Percentiles rank a stretch among this genome's conserved stretches.
Evolutionary conservation across 148 eudicot species (phyloP).

Genomic region (Fagopyrum homotropicum): DNA sequence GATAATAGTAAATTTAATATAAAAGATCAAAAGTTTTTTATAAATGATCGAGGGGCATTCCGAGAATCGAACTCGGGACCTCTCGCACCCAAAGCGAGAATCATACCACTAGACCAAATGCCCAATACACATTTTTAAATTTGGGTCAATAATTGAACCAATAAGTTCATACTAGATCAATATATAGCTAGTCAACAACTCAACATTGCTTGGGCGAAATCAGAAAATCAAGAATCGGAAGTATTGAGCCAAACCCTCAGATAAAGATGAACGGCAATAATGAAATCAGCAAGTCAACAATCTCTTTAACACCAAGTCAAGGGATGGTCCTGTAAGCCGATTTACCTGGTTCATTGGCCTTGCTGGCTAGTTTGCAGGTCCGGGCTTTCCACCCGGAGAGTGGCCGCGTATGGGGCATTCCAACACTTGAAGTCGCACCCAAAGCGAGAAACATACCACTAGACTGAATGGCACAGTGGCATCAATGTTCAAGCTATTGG

Average conservation of each 20-base stretch:
- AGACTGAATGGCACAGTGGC: no score
- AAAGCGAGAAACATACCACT: no score
- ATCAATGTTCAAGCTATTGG: no score
- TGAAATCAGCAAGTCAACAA: neutral
- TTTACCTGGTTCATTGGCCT: no score
- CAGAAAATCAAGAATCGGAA: neutral
- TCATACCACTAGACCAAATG: slow-evolving; percentile 83
- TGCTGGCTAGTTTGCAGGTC: no score
- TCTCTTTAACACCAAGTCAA: neutral
- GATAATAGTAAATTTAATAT: no score
- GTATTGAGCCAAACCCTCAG: neutral
- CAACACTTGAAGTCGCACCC: no score
- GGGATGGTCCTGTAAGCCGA: neutral
- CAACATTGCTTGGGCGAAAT: neutral
- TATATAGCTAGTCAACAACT: no score
- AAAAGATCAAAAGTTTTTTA: no score
- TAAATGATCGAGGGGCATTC: slow-evolving; percentile 31
- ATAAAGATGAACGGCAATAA: neutral
- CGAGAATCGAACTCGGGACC: slow-evolving; percentile 76
- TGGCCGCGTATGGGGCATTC: no score
- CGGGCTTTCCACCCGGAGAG: no score
- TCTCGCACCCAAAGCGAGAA: slow-evolving; percentile 88
- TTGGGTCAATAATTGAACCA: neutral
- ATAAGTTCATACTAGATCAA: neutral
- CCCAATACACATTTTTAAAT: slow-evolving; percentile 17